Conservation (phyloP, 2,329 filamentous ascomycete genomes). For the Aspergillus costaricaensis region DNA sequence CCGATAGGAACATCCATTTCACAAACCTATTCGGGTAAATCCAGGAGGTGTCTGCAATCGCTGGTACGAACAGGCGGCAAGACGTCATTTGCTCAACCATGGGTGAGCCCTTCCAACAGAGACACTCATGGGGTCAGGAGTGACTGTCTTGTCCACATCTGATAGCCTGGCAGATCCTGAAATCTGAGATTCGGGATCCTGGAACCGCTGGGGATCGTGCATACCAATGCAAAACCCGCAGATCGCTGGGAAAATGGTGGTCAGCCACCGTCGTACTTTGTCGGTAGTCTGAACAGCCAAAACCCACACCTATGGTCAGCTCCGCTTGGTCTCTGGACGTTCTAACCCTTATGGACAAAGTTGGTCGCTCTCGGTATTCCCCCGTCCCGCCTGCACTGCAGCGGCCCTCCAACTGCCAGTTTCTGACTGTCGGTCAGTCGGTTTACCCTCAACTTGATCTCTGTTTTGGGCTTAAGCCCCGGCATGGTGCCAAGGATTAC, state of each 20-base stretch:
- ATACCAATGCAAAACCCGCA: conserved; percentile 5
- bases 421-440: conserved; percentile 7
- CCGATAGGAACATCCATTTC: conserved; percentile 6
- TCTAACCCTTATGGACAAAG: conserved; percentile 4
- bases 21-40: conserved; percentile 4
- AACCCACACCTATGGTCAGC: conserved; percentile 5
- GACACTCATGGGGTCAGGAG: neutral
- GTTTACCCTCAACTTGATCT: neutral
- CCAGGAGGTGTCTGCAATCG: conserved; percentile 9
- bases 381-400: conserved; percentile 1
- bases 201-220: conserved; percentile 3
- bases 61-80: conserved; percentile 13
- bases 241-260: conserved; percentile 1
- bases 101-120: neutral
- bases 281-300: conserved; percentile 2
- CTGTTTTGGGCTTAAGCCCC: neutral
- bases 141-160: neutral
- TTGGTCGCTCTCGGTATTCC: conserved; percentile 2
- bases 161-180: neutral
- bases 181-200: conserved; percentile 3
- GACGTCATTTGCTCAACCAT: conserved; percentile 14
- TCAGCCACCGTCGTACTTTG: neutral
- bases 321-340: neutral
- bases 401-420: conserved; percentile 1
- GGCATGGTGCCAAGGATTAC: neutral